Evolutionary conservation across 352 stramenopile species (phyloP), one percentile per base, ranked within the genome.

Genomic region (Globisporangium irregulare): DNA sequence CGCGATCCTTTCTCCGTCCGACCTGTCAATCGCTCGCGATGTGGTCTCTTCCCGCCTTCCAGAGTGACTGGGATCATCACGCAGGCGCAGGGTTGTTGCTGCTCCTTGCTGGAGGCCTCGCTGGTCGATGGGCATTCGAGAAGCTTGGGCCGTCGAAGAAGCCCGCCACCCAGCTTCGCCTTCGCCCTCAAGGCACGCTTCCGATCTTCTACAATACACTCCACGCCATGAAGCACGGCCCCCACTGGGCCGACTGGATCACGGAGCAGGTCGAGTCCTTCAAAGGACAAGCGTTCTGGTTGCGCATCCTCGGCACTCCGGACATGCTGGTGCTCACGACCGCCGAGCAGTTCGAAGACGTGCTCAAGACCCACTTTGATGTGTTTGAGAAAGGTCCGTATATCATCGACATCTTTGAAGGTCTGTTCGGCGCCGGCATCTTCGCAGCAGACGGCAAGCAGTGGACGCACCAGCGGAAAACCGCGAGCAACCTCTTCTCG

Each of bases 381-480:
- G 43, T 27, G 18, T 32, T n/a, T 12, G 48, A 46, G 18, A 66
- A 57, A 18, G 51, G 51, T 2, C 36, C 10, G 36, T 43, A 15
- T 3, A 14, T 15, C 8, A 43, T 43, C 9, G 1, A 3, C 36
- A 43, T 43, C 36, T 43, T 43, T 43, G 8, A 15, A 15, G 36
- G 36, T 12, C 36, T 43, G 36, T 9, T 46, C 38, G 38, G 38
- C 14, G 38, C 12, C 38, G 38, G 38, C 3, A 46, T 46, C 38
- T 46, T 46, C 20, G 38, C 12, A 4, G 38, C n/a, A 15, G 41
- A 50, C 4, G 41, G 41, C 27, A 2, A 3, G 6, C 34, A 43
- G 27, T 89, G 81, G 81, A 38, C 75, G 20, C 58, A 70, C 57
- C 81, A 90, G 64, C 74, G 80, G 22, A 76, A 72, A 55, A 72